Base-by-base conservation (phyloP, 139 green algal species). In the Dunaliella sp. region DNA sequence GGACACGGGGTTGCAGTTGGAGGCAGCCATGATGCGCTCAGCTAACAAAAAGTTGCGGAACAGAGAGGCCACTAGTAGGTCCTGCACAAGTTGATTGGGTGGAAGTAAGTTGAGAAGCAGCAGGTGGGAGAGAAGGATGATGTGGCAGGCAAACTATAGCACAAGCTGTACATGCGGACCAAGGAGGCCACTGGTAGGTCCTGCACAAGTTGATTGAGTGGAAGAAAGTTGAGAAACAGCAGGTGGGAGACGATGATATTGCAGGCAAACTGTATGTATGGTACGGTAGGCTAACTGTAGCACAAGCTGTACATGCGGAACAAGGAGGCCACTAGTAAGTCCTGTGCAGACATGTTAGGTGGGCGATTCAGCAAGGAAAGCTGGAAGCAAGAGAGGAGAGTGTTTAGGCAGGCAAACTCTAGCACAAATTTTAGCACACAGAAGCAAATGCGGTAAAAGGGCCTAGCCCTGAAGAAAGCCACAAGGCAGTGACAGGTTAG, bases 21-120 rank as follows among this genome's bases (percentile, higher is more conserved):
- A 88, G 0, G 95, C 93, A 0, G 94, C 91, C 96, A 99, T 98
- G 86, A 99, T 95, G 75, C 97, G 93, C 92, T 99, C 97, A 21
- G 97, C 97, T 78, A 99, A 93, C 87, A 99, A 89, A 83, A 99
- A 99, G 91, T 99, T 99, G 87, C 97, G 94, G 90, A 99, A 99
- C 26, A 99, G 92, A 0, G 92, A 97, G 0, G 97, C 97, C 31
- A 99, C 96, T 77, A 99, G 93, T 82, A 99, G 92, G 90, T 99
- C 97, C 91, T 98, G 90, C 3, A 34, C 28, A 81, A 32, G 28
- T 79, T 16, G 28, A 12, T 26, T 30, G 34, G 3, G 74, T n/a
- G 74, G 34, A 3, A 12, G 16, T 30, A 79, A 79, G 34, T 79
- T 79, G 74, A 79, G 34, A 26, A 79, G 22, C 3, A 12, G 24